Percentiles rank a stretch among this genome's conserved stretches.
Conservation (phyloP, 169 alveolate genomes). For the Eimeria zaria region DNA sequence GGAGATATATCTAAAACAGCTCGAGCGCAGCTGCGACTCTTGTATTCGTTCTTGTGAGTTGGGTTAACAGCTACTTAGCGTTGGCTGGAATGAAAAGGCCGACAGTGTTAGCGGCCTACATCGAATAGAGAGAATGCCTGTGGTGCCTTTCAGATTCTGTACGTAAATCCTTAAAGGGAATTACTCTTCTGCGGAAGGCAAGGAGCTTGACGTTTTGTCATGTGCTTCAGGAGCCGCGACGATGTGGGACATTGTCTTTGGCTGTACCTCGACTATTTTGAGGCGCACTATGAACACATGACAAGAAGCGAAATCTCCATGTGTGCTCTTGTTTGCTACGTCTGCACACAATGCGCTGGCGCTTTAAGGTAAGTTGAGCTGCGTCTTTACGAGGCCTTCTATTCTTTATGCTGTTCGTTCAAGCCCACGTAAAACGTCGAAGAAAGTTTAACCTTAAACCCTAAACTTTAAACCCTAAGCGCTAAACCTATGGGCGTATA, state of each 20-base stretch:
- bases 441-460: too few species aligned
- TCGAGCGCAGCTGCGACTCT: conserved; percentile 77
- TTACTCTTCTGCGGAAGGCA: background rate
- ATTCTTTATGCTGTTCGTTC: background rate
- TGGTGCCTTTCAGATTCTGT: background rate
- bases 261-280: conserved; percentile 82
- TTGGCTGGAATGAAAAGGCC: background rate
- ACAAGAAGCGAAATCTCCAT: conserved; percentile 72
- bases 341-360: conserved; percentile 78
- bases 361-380: background rate
- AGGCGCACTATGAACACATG: conserved; percentile 61
- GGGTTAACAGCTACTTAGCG: background rate
- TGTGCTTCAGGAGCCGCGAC: conserved; percentile 67
- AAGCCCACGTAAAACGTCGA: background rate
- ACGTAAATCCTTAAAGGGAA: background rate
- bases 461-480: too few species aligned
- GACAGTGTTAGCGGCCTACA: background rate
- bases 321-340: conserved; percentile 82
- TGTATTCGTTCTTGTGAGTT: conserved; percentile 77
- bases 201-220: background rate
- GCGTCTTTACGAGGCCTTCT: background rate
- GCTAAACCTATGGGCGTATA: too few species aligned
- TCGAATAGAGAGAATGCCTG: background rate
- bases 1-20: conserved; percentile 79
- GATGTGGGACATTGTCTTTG: conserved; percentile 84